These are phyloP conservation scores for Cladosporium sp. DNA, from an alignment of 2,329 filamentous ascomycete genomes.

Conservation along the genomic window DNA sequence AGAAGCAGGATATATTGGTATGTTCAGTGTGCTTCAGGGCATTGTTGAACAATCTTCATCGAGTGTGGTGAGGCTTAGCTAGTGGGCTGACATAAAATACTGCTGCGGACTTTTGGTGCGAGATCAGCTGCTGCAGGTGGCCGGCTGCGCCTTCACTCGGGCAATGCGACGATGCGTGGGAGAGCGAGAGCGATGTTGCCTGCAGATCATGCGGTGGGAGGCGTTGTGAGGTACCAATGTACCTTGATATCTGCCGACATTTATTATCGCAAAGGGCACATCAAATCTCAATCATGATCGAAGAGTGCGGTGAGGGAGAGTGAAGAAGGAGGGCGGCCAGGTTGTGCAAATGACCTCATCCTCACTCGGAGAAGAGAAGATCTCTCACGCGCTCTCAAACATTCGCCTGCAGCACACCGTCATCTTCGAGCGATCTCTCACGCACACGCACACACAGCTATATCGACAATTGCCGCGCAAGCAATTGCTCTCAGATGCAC, in stretches of 20 bases:
- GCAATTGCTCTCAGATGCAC: not conserved
- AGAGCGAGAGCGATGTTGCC: not conserved
- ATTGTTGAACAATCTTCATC: not conserved
- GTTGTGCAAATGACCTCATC: not conserved
- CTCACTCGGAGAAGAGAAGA: not conserved
- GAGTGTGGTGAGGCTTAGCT: not conserved
- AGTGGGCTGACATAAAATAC: not conserved
- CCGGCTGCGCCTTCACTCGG: not conserved
- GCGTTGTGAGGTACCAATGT: not conserved
- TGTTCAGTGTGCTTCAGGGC: not conserved
- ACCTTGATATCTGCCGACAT: not conserved
- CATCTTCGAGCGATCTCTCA: not conserved
- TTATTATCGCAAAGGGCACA: not conserved
- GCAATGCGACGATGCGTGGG: not conserved
- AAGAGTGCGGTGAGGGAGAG: not conserved
- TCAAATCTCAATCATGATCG: not conserved
- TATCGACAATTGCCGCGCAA: not conserved
- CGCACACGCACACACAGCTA: not conserved
- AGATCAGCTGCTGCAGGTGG: not conserved
- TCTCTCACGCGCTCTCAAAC: not conserved
- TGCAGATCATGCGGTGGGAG: not conserved
- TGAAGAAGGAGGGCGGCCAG: not conserved
- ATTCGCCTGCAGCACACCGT: not conserved
- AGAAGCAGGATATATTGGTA: not conserved
- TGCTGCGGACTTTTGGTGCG: not conserved